Evolutionary conservation across 1,139 yeast genomes (phyloP).

Genomic region (Entelexis sorbosivorans): DNA sequence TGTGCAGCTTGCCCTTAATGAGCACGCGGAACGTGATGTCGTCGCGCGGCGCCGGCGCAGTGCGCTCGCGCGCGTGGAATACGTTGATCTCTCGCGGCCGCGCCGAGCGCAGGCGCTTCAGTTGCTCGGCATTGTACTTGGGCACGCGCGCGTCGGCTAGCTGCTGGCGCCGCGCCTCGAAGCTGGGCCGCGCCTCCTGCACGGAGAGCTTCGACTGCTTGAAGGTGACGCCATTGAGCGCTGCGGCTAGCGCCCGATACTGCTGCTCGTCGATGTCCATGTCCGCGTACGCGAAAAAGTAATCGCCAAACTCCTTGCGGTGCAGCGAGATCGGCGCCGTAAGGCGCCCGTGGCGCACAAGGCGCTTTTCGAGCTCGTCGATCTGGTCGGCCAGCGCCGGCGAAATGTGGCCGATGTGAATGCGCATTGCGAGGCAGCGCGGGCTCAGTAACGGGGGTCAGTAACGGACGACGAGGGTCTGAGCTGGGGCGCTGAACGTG

Average conservation of each 20-base stretch:
- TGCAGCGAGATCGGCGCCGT: conserved; percentile 39
- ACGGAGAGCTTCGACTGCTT: conserved; percentile 61
- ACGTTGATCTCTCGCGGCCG: conserved; percentile 31
- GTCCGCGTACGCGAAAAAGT: conserved; percentile 57
- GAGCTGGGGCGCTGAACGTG: background rate
- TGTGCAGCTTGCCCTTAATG: conserved; percentile 41
- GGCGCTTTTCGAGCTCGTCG: conserved; percentile 38
- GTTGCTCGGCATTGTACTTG: conserved; percentile 35
- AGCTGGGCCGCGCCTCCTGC: conserved; percentile 39
- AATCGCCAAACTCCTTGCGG: conserved; percentile 41
- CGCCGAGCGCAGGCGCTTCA: conserved; percentile 30
- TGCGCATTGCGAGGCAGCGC: conserved; percentile 28
- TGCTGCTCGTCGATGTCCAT: conserved; percentile 41
- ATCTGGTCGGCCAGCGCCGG: conserved; percentile 39
- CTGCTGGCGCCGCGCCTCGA: conserved; percentile 36
- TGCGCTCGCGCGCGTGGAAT: conserved; percentile 53
- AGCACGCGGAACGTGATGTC: conserved; percentile 57
- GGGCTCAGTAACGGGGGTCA: background rate
- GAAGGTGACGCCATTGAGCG: conserved; percentile 59
- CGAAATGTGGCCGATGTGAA: conserved; percentile 65
- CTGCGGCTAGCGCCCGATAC: conserved; percentile 40
- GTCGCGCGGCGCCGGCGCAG: conserved; percentile 38
- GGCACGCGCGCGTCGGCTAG: conserved; percentile 32
- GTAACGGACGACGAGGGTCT: no score
- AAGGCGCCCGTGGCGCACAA: conserved; percentile 43